These are phyloP conservation scores for Tetracentron sinense DNA, from an alignment of 164 flowering plant genomes.

Conservation along the genomic window DNA sequence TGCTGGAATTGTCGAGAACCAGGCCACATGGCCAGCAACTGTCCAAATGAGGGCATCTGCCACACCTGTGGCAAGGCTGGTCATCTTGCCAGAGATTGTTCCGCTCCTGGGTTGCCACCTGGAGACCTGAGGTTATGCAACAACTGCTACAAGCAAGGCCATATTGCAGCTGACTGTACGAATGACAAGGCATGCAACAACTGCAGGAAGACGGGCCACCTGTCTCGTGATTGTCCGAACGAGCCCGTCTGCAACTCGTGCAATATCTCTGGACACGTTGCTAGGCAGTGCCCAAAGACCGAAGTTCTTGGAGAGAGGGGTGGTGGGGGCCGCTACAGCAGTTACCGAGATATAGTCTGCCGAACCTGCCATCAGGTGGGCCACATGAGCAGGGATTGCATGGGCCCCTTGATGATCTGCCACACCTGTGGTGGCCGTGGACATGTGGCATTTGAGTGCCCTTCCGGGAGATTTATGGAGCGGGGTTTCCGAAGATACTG, in stretches of 20 bases:
- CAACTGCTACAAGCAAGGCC: constrained; percentile 79
- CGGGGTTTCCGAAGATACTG: constrained; percentile 33
- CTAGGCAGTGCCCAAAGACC: constrained; percentile 44
- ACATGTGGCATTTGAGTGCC: constrained; percentile 75
- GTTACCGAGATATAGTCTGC: constrained; percentile 51
- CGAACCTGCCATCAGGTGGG: constrained; percentile 67
- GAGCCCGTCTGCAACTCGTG: constrained; percentile 60
- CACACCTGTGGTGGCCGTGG: constrained; percentile 92
- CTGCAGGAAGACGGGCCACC: constrained; percentile 65
- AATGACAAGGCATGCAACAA: constrained; percentile 81
- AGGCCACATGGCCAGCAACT: constrained; percentile 48
- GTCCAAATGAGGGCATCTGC: constrained; percentile 56
- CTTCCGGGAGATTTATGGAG: constrained; percentile 52
- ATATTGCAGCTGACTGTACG: constrained; percentile 57
- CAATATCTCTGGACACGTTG: constrained; percentile 55
- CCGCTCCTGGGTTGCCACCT: constrained; percentile 37
- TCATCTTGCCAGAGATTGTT: constrained; percentile 62
- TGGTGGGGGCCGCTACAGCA: constrained; percentile 28
- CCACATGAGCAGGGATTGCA: constrained; percentile 79
- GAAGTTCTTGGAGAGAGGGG: constrained; percentile 27
- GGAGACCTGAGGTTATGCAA: constrained; percentile 68
- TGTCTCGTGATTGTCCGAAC: constrained; percentile 49
- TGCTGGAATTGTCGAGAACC: constrained; percentile 69
- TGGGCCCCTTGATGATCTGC: constrained; percentile 55
- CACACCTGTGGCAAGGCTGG: constrained; percentile 59